These are phyloP conservation scores for Kuraishia hungarica DNA, from an alignment of 805 yeast genomes.

Conservation along the genomic window DNA sequence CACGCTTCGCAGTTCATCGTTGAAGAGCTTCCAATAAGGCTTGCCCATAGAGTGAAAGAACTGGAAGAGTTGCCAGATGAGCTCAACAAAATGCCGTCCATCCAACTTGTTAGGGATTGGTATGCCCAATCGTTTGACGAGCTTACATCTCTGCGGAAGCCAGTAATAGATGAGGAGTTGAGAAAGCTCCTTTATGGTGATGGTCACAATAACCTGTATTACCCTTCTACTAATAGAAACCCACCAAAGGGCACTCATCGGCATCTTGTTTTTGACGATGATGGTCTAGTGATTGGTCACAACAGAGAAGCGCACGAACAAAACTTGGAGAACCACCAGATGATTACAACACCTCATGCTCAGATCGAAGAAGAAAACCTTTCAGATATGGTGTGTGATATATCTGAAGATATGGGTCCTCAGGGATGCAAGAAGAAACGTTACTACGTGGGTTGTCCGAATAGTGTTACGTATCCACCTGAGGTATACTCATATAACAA, in stretches of 20 bases:
- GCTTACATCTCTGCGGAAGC: conserved; percentile 55
- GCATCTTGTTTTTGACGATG: conserved; percentile 29
- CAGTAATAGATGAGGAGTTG: conserved; percentile 36
- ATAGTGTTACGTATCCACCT: conserved; percentile 56
- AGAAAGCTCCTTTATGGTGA: conserved; percentile 23
- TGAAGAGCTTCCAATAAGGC: conserved; percentile 79
- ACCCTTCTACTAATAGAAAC: not conserved
- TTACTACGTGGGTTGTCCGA: conserved; percentile 46
- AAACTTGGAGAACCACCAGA: not conserved
- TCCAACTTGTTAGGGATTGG: conserved; percentile 75
- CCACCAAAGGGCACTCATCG: not conserved
- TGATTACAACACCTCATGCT: not conserved
- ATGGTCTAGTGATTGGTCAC: conserved; percentile 29
- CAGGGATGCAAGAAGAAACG: conserved; percentile 21
- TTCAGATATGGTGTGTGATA: conserved; percentile 9
- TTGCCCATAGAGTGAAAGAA: conserved; percentile 81
- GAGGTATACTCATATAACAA: conserved; percentile 69
- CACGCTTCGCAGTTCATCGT: conserved; percentile 79
- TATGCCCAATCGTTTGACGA: conserved; percentile 87
- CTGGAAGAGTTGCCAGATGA: conserved; percentile 75
- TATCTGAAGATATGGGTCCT: not conserved
- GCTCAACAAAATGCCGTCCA: conserved; percentile 63
- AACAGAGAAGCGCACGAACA: not conserved
- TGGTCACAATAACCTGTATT: conserved; percentile 6
- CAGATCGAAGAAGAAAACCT: not conserved